Evolutionary conservation across 768 basidiomycete genomes (phyloP).

Genomic region (Boletus insuetus): DNA sequence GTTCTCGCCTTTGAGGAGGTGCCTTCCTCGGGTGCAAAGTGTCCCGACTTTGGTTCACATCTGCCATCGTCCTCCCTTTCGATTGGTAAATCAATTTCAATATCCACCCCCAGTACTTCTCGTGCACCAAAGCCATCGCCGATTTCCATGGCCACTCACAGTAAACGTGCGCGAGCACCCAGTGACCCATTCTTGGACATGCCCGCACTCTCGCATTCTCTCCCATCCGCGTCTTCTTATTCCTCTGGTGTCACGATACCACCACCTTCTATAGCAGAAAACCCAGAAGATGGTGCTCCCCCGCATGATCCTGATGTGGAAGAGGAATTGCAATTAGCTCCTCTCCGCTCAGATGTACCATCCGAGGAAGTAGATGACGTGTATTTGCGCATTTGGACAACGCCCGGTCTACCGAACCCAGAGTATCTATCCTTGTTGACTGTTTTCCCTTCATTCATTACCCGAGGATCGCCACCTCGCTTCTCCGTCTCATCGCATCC

Average conservation of each 20-base stretch:
- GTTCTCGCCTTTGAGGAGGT: slow-evolving; percentile 75
- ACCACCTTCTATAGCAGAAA: slow-evolving; percentile 34
- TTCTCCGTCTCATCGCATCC: slow-evolving; percentile 47
- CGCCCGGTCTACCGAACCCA: slow-evolving; percentile 73
- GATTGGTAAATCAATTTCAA: slow-evolving; percentile 56
- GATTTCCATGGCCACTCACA: slow-evolving; percentile 43
- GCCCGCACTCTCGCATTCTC: slow-evolving; percentile 54
- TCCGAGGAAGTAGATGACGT: slow-evolving; percentile 41
- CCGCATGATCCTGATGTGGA: slow-evolving; percentile 29
- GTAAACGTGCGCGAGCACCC: slow-evolving; percentile 68
- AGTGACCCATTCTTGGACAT: slow-evolving; percentile 82
- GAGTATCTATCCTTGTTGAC: slow-evolving; percentile 67
- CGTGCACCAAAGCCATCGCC: slow-evolving; percentile 37
- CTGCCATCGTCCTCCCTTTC: slow-evolving; percentile 44
- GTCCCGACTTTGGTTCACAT: slow-evolving; percentile 33
- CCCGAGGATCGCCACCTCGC: slow-evolving; percentile 66
- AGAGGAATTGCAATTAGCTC: slow-evolving; percentile 35
- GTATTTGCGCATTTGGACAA: slow-evolving; percentile 75
- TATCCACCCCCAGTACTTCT: slow-evolving; percentile 32
- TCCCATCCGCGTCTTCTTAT: slow-evolving; percentile 53
- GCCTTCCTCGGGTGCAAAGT: slow-evolving; percentile 33
- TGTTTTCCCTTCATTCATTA: slow-evolving; percentile 76
- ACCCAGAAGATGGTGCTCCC: slow-evolving; percentile 41
- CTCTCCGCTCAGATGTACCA: slow-evolving; percentile 33
- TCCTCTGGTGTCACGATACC: slow-evolving; percentile 34